These are phyloP conservation scores for Gastrolobium villosum DNA, from an alignment of 306 rosid genomes.

Conservation along the genomic window DNA sequence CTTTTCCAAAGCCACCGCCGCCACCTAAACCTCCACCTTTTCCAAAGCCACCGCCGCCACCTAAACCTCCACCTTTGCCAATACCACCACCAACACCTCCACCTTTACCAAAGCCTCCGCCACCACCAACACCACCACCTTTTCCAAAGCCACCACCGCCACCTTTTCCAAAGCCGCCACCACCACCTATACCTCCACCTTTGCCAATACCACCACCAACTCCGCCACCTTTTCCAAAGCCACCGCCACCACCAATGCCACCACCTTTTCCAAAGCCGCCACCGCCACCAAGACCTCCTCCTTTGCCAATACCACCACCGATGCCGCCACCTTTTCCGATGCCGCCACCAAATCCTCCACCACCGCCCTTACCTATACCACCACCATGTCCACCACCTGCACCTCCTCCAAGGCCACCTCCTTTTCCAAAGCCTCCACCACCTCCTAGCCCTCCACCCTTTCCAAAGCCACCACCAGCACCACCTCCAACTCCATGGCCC, in stretches of 20 bases:
- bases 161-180: background rate
- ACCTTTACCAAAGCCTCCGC: conserved; percentile 33
- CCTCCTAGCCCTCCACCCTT: conserved; percentile 22
- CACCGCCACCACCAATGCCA: too few species aligned
- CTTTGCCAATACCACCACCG: conserved; percentile 54
- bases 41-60: conserved; percentile 51
- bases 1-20: conserved; percentile 37
- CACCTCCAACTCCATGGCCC: conserved; percentile 39
- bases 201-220: conserved; percentile 38
- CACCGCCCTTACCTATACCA: conserved; percentile 19
- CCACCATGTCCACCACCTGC: conserved; percentile 36
- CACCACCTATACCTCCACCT: conserved; percentile 41
- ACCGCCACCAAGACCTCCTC: conserved; percentile 54
- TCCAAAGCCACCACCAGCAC: conserved; percentile 53
- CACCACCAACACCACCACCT: conserved; percentile 46
- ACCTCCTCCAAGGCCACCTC: conserved; percentile 49
- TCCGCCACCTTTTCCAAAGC: conserved; percentile 35
- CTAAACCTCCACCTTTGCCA: conserved; percentile 45
- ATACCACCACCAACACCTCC: conserved; percentile 49
- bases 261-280: conserved; percentile 53
- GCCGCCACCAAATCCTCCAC: conserved; percentile 32
- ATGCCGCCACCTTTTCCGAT: conserved; percentile 48
- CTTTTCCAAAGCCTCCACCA: conserved; percentile 44
- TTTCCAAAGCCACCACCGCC: background rate
- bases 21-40: conserved; percentile 45